These are phyloP conservation scores for Penicillium silybi DNA, from an alignment of 495 filamentous ascomycete genomes.

Conservation along the genomic window DNA sequence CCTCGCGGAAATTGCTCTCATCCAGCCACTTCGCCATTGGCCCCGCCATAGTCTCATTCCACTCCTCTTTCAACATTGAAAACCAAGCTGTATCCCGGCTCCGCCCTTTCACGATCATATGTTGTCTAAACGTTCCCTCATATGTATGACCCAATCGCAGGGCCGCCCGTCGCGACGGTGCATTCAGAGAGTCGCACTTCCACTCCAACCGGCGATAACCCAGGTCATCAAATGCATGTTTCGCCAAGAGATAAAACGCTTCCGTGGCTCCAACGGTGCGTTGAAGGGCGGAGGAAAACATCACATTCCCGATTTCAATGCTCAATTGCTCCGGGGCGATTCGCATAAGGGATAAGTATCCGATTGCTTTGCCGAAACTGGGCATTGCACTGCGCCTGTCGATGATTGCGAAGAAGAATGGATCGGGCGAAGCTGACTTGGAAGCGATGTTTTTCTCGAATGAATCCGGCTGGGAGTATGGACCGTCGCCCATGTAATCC, in stretches of 20 bases:
- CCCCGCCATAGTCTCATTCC: conserved; percentile 41
- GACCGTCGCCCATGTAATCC: conserved; percentile 44
- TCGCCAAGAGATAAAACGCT: conserved; percentile 43
- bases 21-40: conserved; percentile 47
- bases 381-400: conserved; percentile 10
- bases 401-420: conserved; percentile 43
- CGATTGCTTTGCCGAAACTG: conserved; percentile 24
- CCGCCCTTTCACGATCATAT: conserved; percentile 53
- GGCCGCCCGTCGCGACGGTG: conserved; percentile 44
- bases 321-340: conserved; percentile 36
- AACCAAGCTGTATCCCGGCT: conserved; percentile 56
- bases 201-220: conserved; percentile 54
- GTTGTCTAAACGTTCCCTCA: conserved; percentile 54
- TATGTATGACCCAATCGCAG: conserved; percentile 47
- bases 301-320: conserved; percentile 49
- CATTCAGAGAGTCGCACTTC: conserved; percentile 54
- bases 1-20: conserved; percentile 36
- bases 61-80: conserved; percentile 49
- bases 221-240: conserved; percentile 46
- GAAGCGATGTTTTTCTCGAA: conserved; percentile 29
- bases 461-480: conserved; percentile 26
- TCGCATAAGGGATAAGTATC: conserved; percentile 40
- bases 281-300: conserved; percentile 45
- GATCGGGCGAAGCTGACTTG: conserved; percentile 27
- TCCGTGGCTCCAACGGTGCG: conserved; percentile 50